Base-by-base conservation (phyloP, 2,329 filamentous ascomycete genomes). In the Arachnopeziza araneosa region DNA sequence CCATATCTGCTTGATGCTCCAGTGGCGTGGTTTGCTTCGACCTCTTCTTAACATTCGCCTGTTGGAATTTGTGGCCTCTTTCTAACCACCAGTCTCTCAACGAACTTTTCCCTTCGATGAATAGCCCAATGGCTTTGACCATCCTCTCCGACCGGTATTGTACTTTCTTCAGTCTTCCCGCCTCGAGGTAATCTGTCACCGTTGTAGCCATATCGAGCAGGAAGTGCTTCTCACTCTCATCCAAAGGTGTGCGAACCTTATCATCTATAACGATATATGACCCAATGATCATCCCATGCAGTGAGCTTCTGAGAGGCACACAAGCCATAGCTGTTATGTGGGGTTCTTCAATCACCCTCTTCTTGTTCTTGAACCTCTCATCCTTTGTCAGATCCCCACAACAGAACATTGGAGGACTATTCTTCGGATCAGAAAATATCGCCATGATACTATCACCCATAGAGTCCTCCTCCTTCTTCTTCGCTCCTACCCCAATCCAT, bases 171-270 rank as follows among this genome's bases (percentile, higher is more conserved):
- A 75, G 78, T 63, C 78, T 77, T 52, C 75, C 81, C 75, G 77
- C 81, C 72, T 85, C 83, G 9, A 89, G 70, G 60, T 88, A 85
- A 48, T 84, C 79, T 74, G 85, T 84, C 4, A 85, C 76, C 3
- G 83, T 80, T 21, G 74, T 74, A 0, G 80, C 76, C 72, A 87
- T 77, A 50, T 84, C 83, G 51, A 80, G 77, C 69, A 89, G 74
- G 54, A 83, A 85, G 23, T 77, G 75, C 1, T 80, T 63, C 55
- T 84, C 79, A 9, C 75, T 75, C 0, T 75, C 67, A 12, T 73
- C 74, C 21, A 88, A 67, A 0, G 79, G 80, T 50, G 79, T 67
- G 17, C 83, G 79, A 0, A 82, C 79, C n/a, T 76, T 75, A 51
- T 82, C 79, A 64, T 88, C 85, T 2, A 85, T 74, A 1, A 88